Conservation (phyloP, 257 asterid genomes). For the Salvia rosmarinus region DNA sequence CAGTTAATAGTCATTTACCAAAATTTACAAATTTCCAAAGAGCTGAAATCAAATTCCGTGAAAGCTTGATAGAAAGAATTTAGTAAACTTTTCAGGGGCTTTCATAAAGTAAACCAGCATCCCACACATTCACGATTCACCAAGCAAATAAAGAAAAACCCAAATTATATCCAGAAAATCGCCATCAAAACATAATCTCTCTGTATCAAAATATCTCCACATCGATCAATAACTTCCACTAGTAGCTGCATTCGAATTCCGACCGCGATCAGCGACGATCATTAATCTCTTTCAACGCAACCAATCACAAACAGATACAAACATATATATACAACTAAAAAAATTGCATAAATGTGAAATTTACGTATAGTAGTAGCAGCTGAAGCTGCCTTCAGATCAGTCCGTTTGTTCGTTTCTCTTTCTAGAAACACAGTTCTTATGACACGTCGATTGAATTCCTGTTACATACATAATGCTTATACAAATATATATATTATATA, state of each 20-base stretch:
- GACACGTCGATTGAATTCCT: slow-evolving; percentile 51
- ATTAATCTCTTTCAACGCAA: slow-evolving; percentile 21
- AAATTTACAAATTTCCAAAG: slow-evolving; percentile 32
- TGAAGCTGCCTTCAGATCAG: slow-evolving; percentile 49
- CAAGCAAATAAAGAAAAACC: slow-evolving; percentile 21
- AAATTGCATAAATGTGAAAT: background rate
- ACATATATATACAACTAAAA: background rate
- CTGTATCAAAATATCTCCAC: slow-evolving; percentile 10
- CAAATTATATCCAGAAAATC: slow-evolving; percentile 21
- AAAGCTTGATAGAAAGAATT: slow-evolving; percentile 29
- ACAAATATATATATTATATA: background rate
- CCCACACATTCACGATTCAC: slow-evolving; percentile 35
- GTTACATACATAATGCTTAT: slow-evolving; percentile 22
- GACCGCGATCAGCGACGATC: slow-evolving; percentile 42
- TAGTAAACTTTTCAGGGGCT: slow-evolving; percentile 32
- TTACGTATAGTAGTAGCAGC: slow-evolving; percentile 30
- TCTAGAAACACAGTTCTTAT: slow-evolving; percentile 53
- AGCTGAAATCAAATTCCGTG: slow-evolving; percentile 27
- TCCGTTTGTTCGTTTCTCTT: slow-evolving; percentile 40
- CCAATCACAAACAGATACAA: background rate
- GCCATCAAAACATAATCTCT: too few species aligned
- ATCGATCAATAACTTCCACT: slow-evolving; percentile 34
- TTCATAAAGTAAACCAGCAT: slow-evolving; percentile 27
- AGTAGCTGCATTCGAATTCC: slow-evolving; percentile 40
- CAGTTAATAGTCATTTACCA: slow-evolving; percentile 35